Evolutionary conservation across 1,284 basidiomycete genomes (phyloP).

Genomic region (Ustilago trichophora): DNA sequence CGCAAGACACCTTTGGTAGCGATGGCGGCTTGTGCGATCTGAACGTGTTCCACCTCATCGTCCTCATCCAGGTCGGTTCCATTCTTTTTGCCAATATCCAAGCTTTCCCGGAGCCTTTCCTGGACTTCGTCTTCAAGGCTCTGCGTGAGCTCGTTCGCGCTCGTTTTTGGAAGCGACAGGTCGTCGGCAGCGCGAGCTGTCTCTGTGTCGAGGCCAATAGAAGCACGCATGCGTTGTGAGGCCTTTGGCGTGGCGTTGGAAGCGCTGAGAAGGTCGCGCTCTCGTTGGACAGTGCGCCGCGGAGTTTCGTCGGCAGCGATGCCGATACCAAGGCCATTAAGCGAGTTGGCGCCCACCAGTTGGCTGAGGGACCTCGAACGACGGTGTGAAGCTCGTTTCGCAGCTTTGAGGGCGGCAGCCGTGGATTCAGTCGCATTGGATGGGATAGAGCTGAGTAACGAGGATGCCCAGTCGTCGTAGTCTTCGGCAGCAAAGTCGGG

Average conservation of each 20-base stretch:
- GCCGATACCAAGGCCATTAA: conserved; percentile 38
- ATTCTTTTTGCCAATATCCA: conserved; percentile 4
- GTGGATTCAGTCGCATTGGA: not conserved
- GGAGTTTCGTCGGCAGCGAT: conserved; percentile 25
- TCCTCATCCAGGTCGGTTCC: conserved; percentile 15
- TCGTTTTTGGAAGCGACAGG: not conserved
- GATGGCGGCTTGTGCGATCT: conserved; percentile 40
- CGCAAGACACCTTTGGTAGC: conserved; percentile 28
- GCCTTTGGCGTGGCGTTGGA: conserved; percentile 31
- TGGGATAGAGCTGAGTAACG: conserved; percentile 42
- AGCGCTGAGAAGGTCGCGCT: conserved; percentile 9
- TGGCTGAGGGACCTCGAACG: conserved; percentile 20
- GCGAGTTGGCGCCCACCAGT: conserved; percentile 1
- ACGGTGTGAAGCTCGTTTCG: conserved; percentile 10
- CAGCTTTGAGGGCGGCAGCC: not conserved
- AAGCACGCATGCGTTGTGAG: conserved; percentile 20
- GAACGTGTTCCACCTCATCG: conserved; percentile 30
- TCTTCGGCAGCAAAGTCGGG: conserved; percentile 47
- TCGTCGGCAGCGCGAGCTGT: not conserved
- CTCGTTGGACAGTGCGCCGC: conserved; percentile 6
- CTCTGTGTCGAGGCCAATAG: conserved; percentile 16
- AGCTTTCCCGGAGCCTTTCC: conserved; percentile 22
- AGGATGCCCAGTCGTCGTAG: conserved; percentile 45
- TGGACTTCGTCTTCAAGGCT: conserved; percentile 14
- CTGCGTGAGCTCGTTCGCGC: not conserved